A percentile compares a stretch with the other conserved stretches of the same genome.
Conservation (phyloP, 2,329 filamentous ascomycete species). For the Colletotrichum magnum region DNA sequence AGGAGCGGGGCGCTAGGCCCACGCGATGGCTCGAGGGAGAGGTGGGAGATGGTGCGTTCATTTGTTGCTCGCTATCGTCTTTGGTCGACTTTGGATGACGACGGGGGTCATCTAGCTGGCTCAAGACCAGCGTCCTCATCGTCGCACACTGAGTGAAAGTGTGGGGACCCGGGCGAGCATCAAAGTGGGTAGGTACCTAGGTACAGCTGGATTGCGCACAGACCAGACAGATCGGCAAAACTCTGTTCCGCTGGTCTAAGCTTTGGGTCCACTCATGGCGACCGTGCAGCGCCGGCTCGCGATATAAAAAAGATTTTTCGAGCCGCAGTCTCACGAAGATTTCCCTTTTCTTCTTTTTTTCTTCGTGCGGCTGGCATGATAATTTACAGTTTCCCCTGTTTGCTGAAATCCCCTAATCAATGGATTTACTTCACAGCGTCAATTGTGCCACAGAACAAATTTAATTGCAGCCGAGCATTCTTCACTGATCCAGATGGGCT, state of each 20-base stretch:
- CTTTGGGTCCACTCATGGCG: background rate
- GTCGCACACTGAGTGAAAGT: constrained; percentile 38
- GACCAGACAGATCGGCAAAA: constrained; percentile 18
- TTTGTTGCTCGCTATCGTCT: constrained; percentile 25
- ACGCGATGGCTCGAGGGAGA: constrained; percentile 22
- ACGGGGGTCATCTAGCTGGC: constrained; percentile 36
- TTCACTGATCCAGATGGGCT: constrained; percentile 39
- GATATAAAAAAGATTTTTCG: constrained; percentile 39
- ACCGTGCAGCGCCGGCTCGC: constrained; percentile 26
- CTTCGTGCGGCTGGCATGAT: constrained; percentile 84
- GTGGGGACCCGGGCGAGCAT: constrained; percentile 24
- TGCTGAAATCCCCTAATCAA: constrained; percentile 77
- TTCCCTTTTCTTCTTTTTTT: constrained; percentile 66
- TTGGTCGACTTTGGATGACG: constrained; percentile 28
- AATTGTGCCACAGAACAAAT: constrained; percentile 82
- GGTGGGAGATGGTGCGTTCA: constrained; percentile 34
- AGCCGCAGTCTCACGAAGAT: background rate
- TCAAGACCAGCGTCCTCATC: constrained; percentile 27
- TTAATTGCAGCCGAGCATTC: constrained; percentile 81
- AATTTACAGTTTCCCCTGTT: constrained; percentile 77
- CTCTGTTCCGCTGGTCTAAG: background rate
- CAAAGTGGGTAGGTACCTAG: background rate
- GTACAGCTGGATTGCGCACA: constrained; percentile 4
- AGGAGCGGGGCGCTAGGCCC: background rate
- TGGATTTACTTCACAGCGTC: constrained; percentile 75